Base-by-base conservation (phyloP, 352 stramenopile species). In the Sclerospora graminicola region DNA sequence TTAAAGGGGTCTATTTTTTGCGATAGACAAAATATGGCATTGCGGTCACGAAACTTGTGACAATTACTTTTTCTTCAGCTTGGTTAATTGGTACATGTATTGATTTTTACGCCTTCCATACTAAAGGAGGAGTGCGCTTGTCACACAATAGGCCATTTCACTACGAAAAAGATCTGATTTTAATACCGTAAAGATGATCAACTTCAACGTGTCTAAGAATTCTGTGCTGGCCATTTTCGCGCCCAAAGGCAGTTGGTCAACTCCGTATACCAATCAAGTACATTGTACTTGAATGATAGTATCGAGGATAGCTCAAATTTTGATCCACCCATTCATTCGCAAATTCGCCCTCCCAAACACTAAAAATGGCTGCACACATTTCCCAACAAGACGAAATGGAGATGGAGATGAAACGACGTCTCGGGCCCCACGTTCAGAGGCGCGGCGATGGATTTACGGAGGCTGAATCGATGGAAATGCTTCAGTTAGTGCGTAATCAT, bases 401-500 rank as follows among this genome's bases (percentile, higher is more conserved):
- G 41, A 49, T 31, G 1, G 57, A 66, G 44, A 31, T 34, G 14
- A 64, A 64, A 47, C 48, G 49, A 20, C 45, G 41, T 26, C 33
- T 56, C 8, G 42, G 49, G 23, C 33, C 46, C 10, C 55, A 55
- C 20, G 42, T 64, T 18, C 59, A 68, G 45, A 54, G 59, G 5
- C 59, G 59, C 21, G 59, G 59, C 11, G 59, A 68, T n/a, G 59
- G 59, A 29, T 68, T 68, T 41, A 64, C 59, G 5, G 59, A 68
- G 40, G 51, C 56, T 1, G 59, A 68, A 35, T 63, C 59, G 34
- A 68, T 63, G 46, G 59, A 54, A 1, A 41, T 72, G 32, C 30
- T 72, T 37, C 60, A 69, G 39, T 37, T 68, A 6, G 58, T 66
- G 44, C 62, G 57, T 13, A 41, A 32, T 28, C 51, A 38, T 21